phyloP scores from a whole-genome alignment of 768 basidiomycete species.

The Boletus eberwhitei region DNA sequence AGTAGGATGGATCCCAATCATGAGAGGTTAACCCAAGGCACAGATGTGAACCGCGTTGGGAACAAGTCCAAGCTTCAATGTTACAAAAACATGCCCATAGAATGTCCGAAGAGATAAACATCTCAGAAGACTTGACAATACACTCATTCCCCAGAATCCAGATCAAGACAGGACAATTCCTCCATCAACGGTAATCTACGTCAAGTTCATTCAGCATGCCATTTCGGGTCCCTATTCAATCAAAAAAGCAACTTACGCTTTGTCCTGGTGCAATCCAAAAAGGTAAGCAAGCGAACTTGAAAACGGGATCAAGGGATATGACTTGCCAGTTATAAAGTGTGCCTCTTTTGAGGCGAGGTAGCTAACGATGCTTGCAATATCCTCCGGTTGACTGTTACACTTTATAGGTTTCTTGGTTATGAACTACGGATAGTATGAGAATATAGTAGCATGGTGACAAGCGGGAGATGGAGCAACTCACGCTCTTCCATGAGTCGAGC shows the following conservation, averaged over 20 bases:
- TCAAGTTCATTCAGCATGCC: background rate
- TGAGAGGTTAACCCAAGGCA: too few species aligned
- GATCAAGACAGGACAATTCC: background rate
- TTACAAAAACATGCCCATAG: too few species aligned
- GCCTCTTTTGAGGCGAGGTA: slow-evolving; percentile 35
- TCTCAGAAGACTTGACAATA: background rate
- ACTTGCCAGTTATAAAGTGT: slow-evolving; percentile 34
- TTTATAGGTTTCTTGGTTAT: background rate
- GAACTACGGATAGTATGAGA: background rate
- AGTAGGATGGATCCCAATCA: too few species aligned
- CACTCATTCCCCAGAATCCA: background rate
- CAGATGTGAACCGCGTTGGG: too few species aligned
- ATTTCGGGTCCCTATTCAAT: background rate
- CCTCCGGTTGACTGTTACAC: slow-evolving; percentile 28
- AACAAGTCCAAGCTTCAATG: too few species aligned
- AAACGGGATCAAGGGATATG: background rate
- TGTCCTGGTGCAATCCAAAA: background rate
- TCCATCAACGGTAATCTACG: slow-evolving; percentile 7
- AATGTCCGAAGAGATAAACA: too few species aligned
- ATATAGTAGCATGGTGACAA: background rate
- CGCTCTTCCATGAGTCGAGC: background rate
- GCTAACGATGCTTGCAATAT: slow-evolving; percentile 32
- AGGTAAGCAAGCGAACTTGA: background rate
- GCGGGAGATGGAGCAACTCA: background rate
- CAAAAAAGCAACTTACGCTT: slow-evolving; percentile 3